These are phyloP conservation scores for Phytophthora citrophthora DNA, from an alignment of 352 stramenopile species.

Conservation along the genomic window DNA sequence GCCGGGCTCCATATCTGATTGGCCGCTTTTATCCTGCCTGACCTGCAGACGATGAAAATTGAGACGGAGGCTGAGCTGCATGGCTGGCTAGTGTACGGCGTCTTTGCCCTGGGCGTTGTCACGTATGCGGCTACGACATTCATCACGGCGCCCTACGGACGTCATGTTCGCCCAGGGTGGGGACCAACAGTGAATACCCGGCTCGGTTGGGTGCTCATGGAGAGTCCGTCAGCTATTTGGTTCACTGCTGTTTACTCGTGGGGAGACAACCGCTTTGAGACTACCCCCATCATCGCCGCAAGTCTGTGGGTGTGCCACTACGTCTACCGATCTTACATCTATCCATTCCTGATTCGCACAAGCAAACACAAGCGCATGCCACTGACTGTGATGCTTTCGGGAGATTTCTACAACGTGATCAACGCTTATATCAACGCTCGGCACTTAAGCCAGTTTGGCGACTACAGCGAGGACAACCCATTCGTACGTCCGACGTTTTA, in stretches of 20 bases:
- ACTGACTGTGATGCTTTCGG: constrained; percentile 55
- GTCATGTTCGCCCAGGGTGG: constrained; percentile 60
- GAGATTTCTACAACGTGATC: constrained; percentile 71
- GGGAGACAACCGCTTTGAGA: constrained; percentile 42
- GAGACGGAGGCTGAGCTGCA: constrained; percentile 57
- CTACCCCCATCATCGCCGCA: constrained; percentile 55
- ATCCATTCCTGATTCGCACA: constrained; percentile 71
- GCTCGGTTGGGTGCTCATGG: constrained; percentile 78
- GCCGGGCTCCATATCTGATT: too few species aligned
- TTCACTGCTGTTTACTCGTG: constrained; percentile 58
- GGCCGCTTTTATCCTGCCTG: neutral
- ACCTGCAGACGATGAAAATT: constrained; percentile 17
- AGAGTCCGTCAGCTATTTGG: constrained; percentile 68
- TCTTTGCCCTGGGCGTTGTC: constrained; percentile 60
- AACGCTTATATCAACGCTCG: constrained; percentile 79
- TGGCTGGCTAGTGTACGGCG: constrained; percentile 52
- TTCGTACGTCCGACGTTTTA: constrained; percentile 60
- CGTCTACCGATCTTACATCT: constrained; percentile 71
- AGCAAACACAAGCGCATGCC: constrained; percentile 67
- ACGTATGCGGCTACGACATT: constrained; percentile 57
- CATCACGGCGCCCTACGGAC: constrained; percentile 72
- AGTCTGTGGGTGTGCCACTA: constrained; percentile 72
- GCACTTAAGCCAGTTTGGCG: constrained; percentile 65
- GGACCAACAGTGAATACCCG: constrained; percentile 60
- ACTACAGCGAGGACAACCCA: constrained; percentile 49